phyloP scores from a whole-genome alignment of 768 basidiomycete species.

The Favolaschia claudopus region DNA sequence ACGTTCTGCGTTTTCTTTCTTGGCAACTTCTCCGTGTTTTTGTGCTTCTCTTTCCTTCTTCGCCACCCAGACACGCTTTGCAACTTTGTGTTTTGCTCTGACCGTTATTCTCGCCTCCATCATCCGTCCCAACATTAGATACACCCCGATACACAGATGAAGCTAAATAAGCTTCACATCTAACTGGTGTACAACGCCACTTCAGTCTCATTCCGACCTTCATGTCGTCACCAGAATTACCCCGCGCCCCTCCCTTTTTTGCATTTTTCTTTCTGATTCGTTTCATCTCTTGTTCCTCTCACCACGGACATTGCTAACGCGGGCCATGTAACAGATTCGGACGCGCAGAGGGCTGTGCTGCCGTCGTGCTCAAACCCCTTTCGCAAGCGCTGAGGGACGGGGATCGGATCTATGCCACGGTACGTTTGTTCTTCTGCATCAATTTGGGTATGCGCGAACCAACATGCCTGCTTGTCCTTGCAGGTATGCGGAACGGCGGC shows the following conservation, averaged over 20 bases:
- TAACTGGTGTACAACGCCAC: not conserved
- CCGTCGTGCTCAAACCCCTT: slow-evolving; percentile 39
- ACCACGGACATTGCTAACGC: too few relatives aligned
- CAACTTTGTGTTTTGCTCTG: not conserved
- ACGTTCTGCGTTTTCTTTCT: slow-evolving; percentile 4
- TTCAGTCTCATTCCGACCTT: not conserved
- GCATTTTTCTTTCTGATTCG: not conserved
- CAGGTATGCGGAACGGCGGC: slow-evolving; percentile 44
- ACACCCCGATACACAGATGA: not conserved
- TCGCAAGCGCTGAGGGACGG: slow-evolving; percentile 35
- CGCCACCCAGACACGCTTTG: too few relatives aligned
- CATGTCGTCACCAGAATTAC: too few relatives aligned
- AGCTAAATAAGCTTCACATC: not conserved
- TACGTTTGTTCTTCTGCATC: slow-evolving; percentile 7
- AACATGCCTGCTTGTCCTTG: not conserved
- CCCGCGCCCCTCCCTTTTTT: not conserved
- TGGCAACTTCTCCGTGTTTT: not conserved
- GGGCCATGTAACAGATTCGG: slow-evolving; percentile 28
- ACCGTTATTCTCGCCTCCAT: not conserved
- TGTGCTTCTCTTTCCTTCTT: not conserved
- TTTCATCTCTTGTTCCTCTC: not conserved
- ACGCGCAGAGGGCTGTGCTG: slow-evolving; percentile 37
- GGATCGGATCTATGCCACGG: slow-evolving; percentile 40
- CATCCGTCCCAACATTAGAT: not conserved
- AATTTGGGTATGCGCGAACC: not conserved